Evolutionary conservation across 164 flowering plant genomes (phyloP).

Genomic region (Vitis labrusca): DNA sequence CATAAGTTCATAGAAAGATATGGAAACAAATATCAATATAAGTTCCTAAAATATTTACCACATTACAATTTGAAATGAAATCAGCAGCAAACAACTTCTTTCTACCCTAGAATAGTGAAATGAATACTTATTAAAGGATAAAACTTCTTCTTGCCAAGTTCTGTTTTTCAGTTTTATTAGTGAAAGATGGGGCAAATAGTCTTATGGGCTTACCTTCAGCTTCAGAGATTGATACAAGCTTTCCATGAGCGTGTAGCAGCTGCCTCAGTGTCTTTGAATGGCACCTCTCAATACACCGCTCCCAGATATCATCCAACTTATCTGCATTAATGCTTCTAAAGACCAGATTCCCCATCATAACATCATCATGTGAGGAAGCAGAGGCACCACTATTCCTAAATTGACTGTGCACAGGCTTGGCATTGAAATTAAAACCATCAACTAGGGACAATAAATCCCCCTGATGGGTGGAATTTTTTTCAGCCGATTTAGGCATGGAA

Average conservation of each 20-base stretch:
- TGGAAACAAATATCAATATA: background rate
- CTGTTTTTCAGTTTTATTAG: background rate
- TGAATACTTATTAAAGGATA: too few relatives aligned
- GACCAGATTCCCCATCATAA: conserved; percentile 19
- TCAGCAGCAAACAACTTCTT: too few relatives aligned
- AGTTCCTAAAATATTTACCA: too few relatives aligned
- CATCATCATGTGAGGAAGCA: conserved; percentile 29
- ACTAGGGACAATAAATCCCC: conserved; percentile 24
- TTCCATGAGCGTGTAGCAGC: conserved; percentile 68
- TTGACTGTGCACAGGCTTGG: conserved; percentile 32
- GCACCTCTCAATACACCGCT: conserved; percentile 72
- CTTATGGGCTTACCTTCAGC: conserved; percentile 53
- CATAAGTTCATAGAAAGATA: background rate
- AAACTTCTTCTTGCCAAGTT: too few relatives aligned
- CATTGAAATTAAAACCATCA: conserved; percentile 25
- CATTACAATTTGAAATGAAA: too few relatives aligned
- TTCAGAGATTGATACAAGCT: conserved; percentile 77
- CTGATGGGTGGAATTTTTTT: conserved; percentile 30
- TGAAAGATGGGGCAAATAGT: background rate
- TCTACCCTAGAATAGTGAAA: too few relatives aligned
- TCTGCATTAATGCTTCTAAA: conserved; percentile 36
- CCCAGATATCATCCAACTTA: conserved; percentile 70
- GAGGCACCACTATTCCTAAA: conserved; percentile 30
- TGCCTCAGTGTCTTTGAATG: conserved; percentile 88
- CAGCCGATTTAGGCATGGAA: conserved; percentile 31